Evolutionary conservation across 257 asterid genomes (phyloP), one percentile per base, ranked within the genome.

Genomic region (Rehmannia glutinosa): DNA sequence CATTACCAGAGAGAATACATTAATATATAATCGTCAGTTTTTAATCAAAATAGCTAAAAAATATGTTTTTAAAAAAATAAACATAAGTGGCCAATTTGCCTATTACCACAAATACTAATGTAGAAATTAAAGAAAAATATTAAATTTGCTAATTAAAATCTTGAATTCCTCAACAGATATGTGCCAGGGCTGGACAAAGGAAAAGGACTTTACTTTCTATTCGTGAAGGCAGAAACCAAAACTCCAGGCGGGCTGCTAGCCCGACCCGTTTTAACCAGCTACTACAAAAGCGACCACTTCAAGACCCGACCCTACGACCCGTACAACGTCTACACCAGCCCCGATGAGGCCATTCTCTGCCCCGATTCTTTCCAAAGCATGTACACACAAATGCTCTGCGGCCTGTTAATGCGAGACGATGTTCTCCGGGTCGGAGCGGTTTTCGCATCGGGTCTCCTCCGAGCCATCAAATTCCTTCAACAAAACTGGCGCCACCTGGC

Each of bases 341-440:
- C 95, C 0, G 85, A 83, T 11, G 96, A 81, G 62, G 79, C 97
- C 32, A 78, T 91, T 46, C 91, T 91, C 16, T 88, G 97, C 55
- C 66, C 75, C 1, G 96, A 91, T 32, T 77, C 95, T 0, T 83
- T 64, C 83, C 96, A 91, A 32, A 88, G 96, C 85, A 84, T 88
- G 88, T 91, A 91, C 38, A 69, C 90, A 0, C 97, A 91, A 61
- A 88, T 91, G 97, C 84, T 88, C 0, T 91, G 97, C 41, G 96
- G 95, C 46, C 87, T 91, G 19, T 36, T 88, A 47, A 79, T 83
- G 91, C 76, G 91, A 1, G 75, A 86, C 2, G 77, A 91, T 6
- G 97, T 91, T 23, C 85, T 86, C 28, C 81, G 96, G 0, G 84
- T 88, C 19, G 97, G 97, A 0, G 97, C 96, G 3, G 92, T 88